Percentiles rank a stretch among this genome's conserved stretches.
phyloP scores from a whole-genome alignment of 2,329 filamentous ascomycete species.

The Calonectria pauciramosa region DNA sequence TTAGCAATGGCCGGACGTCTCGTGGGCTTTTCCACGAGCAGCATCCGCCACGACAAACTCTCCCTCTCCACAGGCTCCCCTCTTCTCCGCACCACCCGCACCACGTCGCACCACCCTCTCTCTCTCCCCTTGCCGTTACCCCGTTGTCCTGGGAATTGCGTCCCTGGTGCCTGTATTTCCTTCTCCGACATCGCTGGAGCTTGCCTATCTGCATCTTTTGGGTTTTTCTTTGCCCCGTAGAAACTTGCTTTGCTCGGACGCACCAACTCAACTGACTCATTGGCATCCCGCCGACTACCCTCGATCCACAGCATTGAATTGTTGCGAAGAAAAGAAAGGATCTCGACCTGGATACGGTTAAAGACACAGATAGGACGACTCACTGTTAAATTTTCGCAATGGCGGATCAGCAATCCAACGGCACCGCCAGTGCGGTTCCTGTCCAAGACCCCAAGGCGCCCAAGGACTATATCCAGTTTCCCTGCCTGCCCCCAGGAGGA shows the following conservation, averaged over 20 bases:
- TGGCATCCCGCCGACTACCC: neutral
- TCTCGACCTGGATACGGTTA: neutral
- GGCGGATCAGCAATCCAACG: constrained; percentile 40
- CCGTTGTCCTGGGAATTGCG: constrained; percentile 8
- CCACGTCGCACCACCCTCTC: constrained; percentile 17
- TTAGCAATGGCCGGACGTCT: constrained; percentile 9
- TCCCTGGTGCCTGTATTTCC: neutral
- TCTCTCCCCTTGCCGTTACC: constrained; percentile 1
- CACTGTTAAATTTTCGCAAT: constrained; percentile 33
- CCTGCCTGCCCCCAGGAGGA: constrained; percentile 64
- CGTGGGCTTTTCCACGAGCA: constrained; percentile 3
- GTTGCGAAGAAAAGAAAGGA: neutral
- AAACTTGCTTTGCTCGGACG: neutral
- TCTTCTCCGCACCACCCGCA: constrained; percentile 14
- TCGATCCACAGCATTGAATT: neutral
- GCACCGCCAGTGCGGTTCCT: constrained; percentile 32
- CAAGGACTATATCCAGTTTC: constrained; percentile 67
- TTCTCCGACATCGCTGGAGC: constrained; percentile 30
- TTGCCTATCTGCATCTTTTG: neutral
- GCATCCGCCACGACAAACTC: constrained; percentile 24
- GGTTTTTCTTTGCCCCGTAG: neutral
- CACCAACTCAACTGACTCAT: neutral
- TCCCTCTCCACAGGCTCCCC: constrained; percentile 16
- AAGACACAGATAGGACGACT: neutral
- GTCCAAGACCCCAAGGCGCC: constrained; percentile 60